Evolutionary conservation across 352 stramenopile genomes (phyloP).

Genomic region (Saprolegnia diclina): DNA sequence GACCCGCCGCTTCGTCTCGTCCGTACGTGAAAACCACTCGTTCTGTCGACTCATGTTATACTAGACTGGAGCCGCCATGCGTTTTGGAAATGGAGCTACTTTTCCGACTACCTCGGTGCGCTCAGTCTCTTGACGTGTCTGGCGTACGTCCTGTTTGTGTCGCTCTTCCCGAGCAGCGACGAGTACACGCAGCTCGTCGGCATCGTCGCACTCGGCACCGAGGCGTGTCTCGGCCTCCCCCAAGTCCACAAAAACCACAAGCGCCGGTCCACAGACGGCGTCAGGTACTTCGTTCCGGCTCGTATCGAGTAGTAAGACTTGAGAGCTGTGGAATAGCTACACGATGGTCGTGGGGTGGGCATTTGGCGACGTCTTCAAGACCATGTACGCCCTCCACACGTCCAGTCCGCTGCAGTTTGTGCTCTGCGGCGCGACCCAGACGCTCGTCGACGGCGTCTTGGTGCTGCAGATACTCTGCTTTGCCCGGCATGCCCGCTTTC

Average conservation of each 20-base stretch:
- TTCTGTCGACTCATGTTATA: background rate
- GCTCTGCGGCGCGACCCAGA: conserved; percentile 1
- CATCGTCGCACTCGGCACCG: background rate
- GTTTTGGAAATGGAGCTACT: conserved; percentile 9
- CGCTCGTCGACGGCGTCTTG: background rate
- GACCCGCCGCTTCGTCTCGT: background rate
- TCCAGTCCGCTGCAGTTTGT: background rate
- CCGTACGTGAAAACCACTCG: background rate
- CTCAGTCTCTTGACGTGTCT: background rate
- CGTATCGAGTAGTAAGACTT: background rate
- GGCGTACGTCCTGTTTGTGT: background rate
- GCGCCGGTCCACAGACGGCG: background rate
- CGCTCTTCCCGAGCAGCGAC: background rate
- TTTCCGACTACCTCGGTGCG: background rate
- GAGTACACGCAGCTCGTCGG: conserved; percentile 1
- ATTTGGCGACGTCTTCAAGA: conserved; percentile 10
- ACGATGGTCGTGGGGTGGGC: conserved; percentile 4
- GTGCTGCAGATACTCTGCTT: background rate
- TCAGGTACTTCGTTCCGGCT: background rate
- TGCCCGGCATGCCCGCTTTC: background rate
- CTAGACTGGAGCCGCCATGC: background rate
- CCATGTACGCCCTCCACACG: background rate
- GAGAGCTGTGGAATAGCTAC: background rate
- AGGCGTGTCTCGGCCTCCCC: background rate
- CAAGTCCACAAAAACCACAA: conserved; percentile 5